Base-by-base conservation (phyloP, 805 yeast species). In the Groenewaldozyma salmanticensis region DNA sequence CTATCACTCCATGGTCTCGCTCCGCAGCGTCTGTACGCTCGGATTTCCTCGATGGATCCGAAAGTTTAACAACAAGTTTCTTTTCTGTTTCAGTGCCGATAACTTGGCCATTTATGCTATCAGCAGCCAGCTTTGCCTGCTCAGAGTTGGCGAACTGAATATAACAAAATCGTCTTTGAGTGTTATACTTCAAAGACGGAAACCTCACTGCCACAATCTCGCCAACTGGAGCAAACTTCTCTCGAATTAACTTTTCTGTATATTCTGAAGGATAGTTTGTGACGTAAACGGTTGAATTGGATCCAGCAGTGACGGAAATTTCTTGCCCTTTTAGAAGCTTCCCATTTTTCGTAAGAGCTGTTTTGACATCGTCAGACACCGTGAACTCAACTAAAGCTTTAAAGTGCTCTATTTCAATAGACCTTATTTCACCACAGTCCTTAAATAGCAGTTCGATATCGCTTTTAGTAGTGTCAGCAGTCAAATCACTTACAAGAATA, bases 141-240 rank as follows among this genome's bases (percentile, higher is more conserved):
- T 64, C 62, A 0, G 70, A 41, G 4, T 63, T 53, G 0, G 58
- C 41, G 48, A 61, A 77, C 50, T 82, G 92, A 13, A 81, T 66
- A 52, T 84, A 85, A 47, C 90, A 82, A 53, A 85, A 85, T 22
- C 94, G 57, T 42, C 92, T 66, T 22, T 70, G 68, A 3, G 73
- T 55, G 49, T 74, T 73, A 36, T 61, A 67, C 35, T 66, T 67
- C 43, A 78, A 68, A 0, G 83, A 71, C 0, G 95, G 95, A 27
- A 82, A 64, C 38, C 94, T 61, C 0, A 79, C 60, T 38, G 73
- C 70, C 1, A 73, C 45, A 2, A 77, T 53, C 2, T 59, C 46
- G 0, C 78, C 77, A 32, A 51, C 53, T 13, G 11, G 29, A 24
- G 29, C 7, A 24, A 24, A 24, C 2, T 57, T 35, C 0, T 53